These are phyloP conservation scores for Brassica balearica DNA, from an alignment of 441 rosid genomes.

Conservation along the genomic window DNA sequence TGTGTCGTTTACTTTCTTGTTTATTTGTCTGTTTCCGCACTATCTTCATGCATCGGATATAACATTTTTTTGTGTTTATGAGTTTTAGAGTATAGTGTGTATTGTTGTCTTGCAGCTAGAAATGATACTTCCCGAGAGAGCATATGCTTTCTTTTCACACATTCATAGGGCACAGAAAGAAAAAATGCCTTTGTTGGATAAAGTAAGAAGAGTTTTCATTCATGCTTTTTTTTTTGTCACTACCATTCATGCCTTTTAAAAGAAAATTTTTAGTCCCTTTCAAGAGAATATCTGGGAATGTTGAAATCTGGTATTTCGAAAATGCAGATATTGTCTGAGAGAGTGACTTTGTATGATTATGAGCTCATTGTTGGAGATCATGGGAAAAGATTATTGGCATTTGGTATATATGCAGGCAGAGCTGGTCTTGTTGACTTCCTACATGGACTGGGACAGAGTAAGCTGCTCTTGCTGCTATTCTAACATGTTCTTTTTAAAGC, in stretches of 20 bases:
- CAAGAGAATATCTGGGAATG: not conserved
- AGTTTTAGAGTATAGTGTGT: conserved; percentile 1
- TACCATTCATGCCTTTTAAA: not conserved
- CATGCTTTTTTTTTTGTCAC: not conserved
- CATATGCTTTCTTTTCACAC: conserved; percentile 95
- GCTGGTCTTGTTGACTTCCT: conserved; percentile 90
- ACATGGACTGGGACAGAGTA: conserved; percentile 83
- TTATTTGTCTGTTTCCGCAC: too few species aligned
- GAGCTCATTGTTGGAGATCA: conserved; percentile 86
- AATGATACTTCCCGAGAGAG: conserved; percentile 86
- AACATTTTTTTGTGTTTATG: not conserved
- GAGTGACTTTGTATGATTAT: conserved; percentile 81
- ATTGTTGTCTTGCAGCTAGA: conserved; percentile 57
- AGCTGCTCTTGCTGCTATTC: not conserved
- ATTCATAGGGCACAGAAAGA: conserved; percentile 95
- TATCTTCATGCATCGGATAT: too few species aligned
- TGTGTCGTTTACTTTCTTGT: not conserved
- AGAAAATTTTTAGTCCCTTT: not conserved
- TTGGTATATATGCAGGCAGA: conserved; percentile 94
- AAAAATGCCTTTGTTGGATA: conserved; percentile 89
- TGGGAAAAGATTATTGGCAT: conserved; percentile 81
- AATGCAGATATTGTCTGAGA: conserved; percentile 67
- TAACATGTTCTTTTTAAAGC: not conserved
- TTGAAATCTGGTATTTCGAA: not conserved
- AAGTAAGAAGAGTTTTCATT: conserved; percentile 50